A percentile compares a stretch with the other conserved stretches of the same genome.
Evolutionary conservation across 495 filamentous ascomycete genomes (phyloP).

Genomic region (Saxispiralis lemnorum): DNA sequence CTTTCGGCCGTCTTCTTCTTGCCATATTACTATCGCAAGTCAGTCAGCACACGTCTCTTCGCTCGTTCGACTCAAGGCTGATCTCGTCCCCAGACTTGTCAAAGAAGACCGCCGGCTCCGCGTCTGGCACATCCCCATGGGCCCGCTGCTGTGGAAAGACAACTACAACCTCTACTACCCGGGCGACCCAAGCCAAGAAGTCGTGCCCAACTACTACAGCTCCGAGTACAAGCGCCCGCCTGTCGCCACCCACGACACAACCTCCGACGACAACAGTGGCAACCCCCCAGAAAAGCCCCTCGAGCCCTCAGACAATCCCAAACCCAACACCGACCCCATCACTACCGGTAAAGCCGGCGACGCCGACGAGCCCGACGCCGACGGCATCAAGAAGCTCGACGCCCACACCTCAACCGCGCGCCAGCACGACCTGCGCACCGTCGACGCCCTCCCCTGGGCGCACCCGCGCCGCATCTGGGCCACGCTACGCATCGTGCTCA

Average conservation of each 20-base stretch:
- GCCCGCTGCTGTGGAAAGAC: neutral
- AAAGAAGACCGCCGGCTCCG: neutral
- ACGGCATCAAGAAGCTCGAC: neutral
- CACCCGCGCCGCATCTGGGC: neutral
- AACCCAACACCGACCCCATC: neutral
- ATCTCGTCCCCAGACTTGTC: neutral
- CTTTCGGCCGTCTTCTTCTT: constrained; percentile 36
- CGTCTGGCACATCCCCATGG: constrained; percentile 2
- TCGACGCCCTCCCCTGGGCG: neutral
- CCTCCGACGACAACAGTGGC: neutral
- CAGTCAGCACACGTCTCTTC: constrained; percentile 20
- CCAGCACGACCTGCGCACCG: neutral
- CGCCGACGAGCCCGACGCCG: neutral
- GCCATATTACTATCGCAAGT: constrained; percentile 42
- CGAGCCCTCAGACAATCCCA: neutral
- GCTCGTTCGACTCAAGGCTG: neutral
- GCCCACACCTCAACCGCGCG: no score
- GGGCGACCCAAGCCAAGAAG: neutral
- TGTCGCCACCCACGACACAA: neutral
- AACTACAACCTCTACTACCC: neutral
- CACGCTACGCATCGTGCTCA: neutral
- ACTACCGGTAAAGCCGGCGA: neutral
- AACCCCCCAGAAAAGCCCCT: neutral
- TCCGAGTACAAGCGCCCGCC: neutral
- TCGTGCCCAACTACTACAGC: constrained; percentile 5